Conservation (phyloP, 2,329 filamentous ascomycete genomes). For the Dactylella cylindrospora region DNA sequence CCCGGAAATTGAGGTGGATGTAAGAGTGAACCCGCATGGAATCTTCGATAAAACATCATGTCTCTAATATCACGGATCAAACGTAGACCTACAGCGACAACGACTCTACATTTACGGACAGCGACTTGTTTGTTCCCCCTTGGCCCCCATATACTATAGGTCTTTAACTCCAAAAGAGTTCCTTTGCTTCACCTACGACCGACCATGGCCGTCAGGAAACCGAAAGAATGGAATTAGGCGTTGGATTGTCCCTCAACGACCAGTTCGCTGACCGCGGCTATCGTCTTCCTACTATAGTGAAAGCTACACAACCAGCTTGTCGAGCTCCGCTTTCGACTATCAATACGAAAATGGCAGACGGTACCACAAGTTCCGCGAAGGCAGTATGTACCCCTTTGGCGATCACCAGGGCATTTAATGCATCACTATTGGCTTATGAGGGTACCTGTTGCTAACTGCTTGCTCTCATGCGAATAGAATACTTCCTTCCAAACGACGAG, state of each 20-base stretch:
- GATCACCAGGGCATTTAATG: no score
- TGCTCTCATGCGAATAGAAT: slow-evolving; percentile 6
- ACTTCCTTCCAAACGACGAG: slow-evolving; percentile 37
- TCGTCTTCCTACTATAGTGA: slow-evolving; percentile 3
- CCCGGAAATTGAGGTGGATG: slow-evolving; percentile 35
- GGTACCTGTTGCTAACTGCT: background rate
- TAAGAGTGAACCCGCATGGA: slow-evolving; percentile 9
- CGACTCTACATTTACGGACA: slow-evolving; percentile 23
- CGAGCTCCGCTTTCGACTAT: slow-evolving; percentile 55
- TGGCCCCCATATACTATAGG: no score
- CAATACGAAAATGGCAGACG: slow-evolving; percentile 57
- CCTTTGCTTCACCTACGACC: no score
- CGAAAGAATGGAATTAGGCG: no score
- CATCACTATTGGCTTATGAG: slow-evolving; percentile 49
- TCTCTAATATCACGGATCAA: no score
- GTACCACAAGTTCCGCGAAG: slow-evolving; percentile 57
- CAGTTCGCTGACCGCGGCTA: no score
- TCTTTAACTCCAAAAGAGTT: no score
- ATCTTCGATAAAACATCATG: no score
- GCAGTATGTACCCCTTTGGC: slow-evolving; percentile 48
- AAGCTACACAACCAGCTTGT: slow-evolving; percentile 50
- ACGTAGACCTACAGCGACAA: slow-evolving; percentile 24
- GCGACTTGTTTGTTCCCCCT: slow-evolving; percentile 15
- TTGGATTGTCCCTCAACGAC: no score
- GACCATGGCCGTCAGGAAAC: no score